Conservation (phyloP, 164 flowering plant species). For the Echeveria elegans region DNA sequence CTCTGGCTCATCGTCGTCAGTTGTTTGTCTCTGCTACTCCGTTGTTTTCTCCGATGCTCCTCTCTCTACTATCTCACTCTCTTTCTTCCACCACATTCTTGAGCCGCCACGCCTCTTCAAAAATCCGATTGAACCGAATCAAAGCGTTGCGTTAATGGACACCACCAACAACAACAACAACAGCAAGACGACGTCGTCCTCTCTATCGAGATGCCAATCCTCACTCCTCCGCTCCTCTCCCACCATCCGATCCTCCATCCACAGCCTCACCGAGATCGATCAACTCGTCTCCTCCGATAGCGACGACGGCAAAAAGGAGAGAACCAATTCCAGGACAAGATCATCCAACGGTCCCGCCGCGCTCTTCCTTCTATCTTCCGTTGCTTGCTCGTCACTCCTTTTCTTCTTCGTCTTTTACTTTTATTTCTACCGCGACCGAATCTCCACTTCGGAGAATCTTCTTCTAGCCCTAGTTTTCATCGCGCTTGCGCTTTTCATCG, state of each 20-base stretch:
- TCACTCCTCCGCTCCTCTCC: conserved; percentile 70
- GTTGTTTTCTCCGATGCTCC: background rate
- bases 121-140: too few species aligned
- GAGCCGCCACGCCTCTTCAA: too few species aligned
- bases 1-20: background rate
- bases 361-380: conserved; percentile 11
- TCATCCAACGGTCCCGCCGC: background rate
- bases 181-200: conserved; percentile 29
- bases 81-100: too few species aligned
- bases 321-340: conserved; percentile 9
- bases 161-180: background rate
- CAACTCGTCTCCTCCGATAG: conserved; percentile 12
- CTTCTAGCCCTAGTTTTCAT: conserved; percentile 48
- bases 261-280: conserved; percentile 41
- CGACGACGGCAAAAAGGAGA: conserved; percentile 21
- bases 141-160: too few species aligned
- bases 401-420: background rate
- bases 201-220: conserved; percentile 60
- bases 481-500: conserved; percentile 40
- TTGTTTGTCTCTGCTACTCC: too few species aligned
- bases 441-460: conserved; percentile 59
- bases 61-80: too few species aligned
- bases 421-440: conserved; percentile 14
- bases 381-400: conserved; percentile 15
- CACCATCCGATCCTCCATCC: conserved; percentile 73